phyloP scores from a whole-genome alignment of 2,329 filamentous ascomycete species.

The Fusarium secorum region DNA sequence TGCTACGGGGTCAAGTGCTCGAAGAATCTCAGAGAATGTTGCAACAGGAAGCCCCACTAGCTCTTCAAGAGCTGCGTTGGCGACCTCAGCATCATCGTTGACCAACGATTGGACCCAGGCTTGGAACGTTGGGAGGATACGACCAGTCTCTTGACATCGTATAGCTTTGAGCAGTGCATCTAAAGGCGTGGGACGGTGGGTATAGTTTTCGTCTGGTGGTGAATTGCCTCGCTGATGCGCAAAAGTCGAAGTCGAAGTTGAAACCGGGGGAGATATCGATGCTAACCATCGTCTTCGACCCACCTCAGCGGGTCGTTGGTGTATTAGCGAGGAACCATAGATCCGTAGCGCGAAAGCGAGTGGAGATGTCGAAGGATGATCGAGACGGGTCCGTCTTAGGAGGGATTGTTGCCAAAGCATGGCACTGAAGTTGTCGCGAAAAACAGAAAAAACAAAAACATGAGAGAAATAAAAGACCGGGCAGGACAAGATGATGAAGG shows the following conservation, averaged over 20 bases:
- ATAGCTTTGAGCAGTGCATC: slow-evolving; percentile 45
- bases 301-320: slow-evolving; percentile 32
- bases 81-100: slow-evolving; percentile 22
- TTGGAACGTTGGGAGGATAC: slow-evolving; percentile 40
- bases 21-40: slow-evolving; percentile 70
- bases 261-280: slow-evolving; percentile 24
- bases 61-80: slow-evolving; percentile 43
- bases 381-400: slow-evolving; percentile 36
- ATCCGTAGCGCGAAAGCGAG: slow-evolving; percentile 34
- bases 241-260: slow-evolving; percentile 12
- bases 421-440: slow-evolving; percentile 15
- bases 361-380: slow-evolving; percentile 32
- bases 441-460: neutral
- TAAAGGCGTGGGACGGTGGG: slow-evolving; percentile 19
- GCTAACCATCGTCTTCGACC: slow-evolving; percentile 41
- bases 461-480: neutral
- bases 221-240: slow-evolving; percentile 1
- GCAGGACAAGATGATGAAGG: neutral
- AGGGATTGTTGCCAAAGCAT: slow-evolving; percentile 45
- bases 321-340: slow-evolving; percentile 36
- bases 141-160: slow-evolving; percentile 39
- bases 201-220: neutral
- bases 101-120: slow-evolving; percentile 41
- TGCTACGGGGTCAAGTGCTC: slow-evolving; percentile 65
- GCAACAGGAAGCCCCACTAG: slow-evolving; percentile 56